Base-by-base conservation (phyloP, 331 rosid genomes). In the Quercus lobata region DNA sequence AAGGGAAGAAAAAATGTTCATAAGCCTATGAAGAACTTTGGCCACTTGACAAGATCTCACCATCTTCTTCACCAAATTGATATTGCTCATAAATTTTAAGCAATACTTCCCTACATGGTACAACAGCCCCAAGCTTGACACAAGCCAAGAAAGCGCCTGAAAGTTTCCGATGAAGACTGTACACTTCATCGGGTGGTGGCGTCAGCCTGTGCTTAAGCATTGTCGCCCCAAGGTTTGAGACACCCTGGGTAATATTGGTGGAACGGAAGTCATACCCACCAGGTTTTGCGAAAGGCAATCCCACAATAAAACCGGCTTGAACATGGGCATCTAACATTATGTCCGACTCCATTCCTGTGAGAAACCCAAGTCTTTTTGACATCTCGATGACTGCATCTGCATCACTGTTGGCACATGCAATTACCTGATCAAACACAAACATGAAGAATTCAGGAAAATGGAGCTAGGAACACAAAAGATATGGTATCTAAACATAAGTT, bases 121-220 rank as follows among this genome's bases (percentile, higher is more conserved):
- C 96, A 76, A 90, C 91, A 30, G 99, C 96, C 74, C 97, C 93
- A 71, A 91, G 89, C 90, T 95, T 95, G 68, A 95, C 87, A 87
- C 99, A 95, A 68, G 98, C 99, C 89, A 95, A 80, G 81, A 95
- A 95, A 66, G 98, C 93, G 57, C 98, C 94, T 4, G 99, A 92
- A 76, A 93, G 94, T 83, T 95, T 93, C 78, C 98, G 94, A 76
- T 95, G 99, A 71, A 95, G 96, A 84, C 99, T 95, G 83, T 95
- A 95, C 21, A 87, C 98, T 85, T 93, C 98, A 76, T 95, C 97
- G 0, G 96, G 98, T 27, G 99, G 99, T 34, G 99, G 99, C 5
- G 99, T 93, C 54, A 91, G 96, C 83, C 99, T 89, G 88, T 95
- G 97, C 80, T 84, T 90, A 72, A 95, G 87, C 99, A 95, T 95